A percentile compares a stretch with the other conserved stretches of the same genome.
phyloP scores from a whole-genome alignment of 306 rosid species.

The Fragaria ananassa region DNA sequence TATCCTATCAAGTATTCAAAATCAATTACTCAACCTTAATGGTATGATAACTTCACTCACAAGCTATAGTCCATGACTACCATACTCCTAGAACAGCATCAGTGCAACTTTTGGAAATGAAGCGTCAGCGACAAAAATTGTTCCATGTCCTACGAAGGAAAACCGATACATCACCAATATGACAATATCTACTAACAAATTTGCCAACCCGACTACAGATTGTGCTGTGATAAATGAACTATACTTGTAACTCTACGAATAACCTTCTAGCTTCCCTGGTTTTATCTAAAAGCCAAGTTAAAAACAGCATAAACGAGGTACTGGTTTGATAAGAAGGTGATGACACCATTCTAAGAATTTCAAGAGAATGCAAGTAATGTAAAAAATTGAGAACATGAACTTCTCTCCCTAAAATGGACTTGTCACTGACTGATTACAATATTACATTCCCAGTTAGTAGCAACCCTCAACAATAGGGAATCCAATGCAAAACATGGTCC shows the following conservation, averaged over 20 bases:
- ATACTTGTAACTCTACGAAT: background rate
- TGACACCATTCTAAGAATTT: background rate
- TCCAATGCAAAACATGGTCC: background rate
- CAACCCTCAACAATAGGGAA: background rate
- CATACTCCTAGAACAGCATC: background rate
- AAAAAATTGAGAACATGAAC: no score
- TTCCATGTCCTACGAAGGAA: background rate
- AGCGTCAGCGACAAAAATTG: background rate
- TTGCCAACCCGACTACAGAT: background rate
- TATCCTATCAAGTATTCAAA: background rate
- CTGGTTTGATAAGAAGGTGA: background rate
- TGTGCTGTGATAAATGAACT: background rate
- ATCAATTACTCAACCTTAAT: background rate
- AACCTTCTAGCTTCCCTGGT: background rate
- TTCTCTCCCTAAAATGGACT: no score
- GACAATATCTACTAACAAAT: background rate
- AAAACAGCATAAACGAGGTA: background rate
- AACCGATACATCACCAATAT: background rate
- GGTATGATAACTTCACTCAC: background rate
- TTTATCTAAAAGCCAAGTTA: background rate
- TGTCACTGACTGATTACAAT: no score
- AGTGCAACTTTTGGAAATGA: background rate
- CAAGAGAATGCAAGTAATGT: background rate
- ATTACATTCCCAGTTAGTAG: background rate
- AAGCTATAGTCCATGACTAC: background rate